Evolutionary conservation across 1,284 basidiomycete species (phyloP), one percentile per base, ranked within the genome.

Genomic region (Malassezia pachydermatis): DNA sequence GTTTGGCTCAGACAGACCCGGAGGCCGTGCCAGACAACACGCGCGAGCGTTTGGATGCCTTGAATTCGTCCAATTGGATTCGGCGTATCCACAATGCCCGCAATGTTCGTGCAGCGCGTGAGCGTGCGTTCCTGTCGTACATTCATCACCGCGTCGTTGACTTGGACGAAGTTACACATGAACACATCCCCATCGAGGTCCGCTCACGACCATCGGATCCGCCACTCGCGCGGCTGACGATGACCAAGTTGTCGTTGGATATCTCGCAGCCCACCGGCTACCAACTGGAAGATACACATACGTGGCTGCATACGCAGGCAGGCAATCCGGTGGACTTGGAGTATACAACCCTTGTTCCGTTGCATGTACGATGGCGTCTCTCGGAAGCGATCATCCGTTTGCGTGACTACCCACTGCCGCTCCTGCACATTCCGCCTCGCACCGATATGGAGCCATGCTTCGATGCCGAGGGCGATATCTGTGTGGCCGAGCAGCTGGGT

Each of bases 401-500:
- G 17, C 83, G 92, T 34, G 89, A 95, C 73, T 79, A 78, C 51
- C 78, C 78, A 0, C 63, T 79, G 14, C 76, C 78, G 0, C 61
- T 79, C n/a, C 57, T 78, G 9, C 72, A 75, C 36, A 66, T 79
- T 4, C 76, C 74, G 0, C 63, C 68, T 0, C 62, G 59, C 4
- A 45, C 57, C 30, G 56, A 55, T 2, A 19, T 43, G 35, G 74
- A 23, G 62, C 40, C 42, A 10, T 78, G 80, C 1, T 79, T 83
- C 72, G 76, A 78, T 27, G 83, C 89, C 63, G 80, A 84, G 54
- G 82, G 83, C 10, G 83, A 89, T 59, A 73, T 96, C 30, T 84
- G 92, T 51, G 78, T 95, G 40, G 88, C 83, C 1, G 92, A 98
- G 73, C 88, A 96, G 74, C 80, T 88, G 72, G 83, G 85, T 1